Evolutionary conservation across 257 asterid genomes (phyloP).

Genomic region (Nicotiana paniculata): DNA sequence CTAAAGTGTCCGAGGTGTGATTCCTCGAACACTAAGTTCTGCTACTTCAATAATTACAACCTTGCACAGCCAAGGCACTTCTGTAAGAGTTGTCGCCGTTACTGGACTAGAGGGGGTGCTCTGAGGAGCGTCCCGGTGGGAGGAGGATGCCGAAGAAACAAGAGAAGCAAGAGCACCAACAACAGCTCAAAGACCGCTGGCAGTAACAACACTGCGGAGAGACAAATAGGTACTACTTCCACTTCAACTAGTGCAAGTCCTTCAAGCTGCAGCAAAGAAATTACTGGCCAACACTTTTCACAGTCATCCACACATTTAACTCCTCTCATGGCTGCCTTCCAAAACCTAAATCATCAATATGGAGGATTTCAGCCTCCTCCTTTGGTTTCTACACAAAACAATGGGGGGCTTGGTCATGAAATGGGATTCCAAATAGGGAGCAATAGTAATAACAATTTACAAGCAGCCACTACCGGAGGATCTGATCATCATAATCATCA

Average conservation of each 20-base stretch:
- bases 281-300: slow-evolving; percentile 15
- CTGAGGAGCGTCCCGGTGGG: slow-evolving; percentile 40
- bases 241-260: slow-evolving; percentile 19
- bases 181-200: slow-evolving; percentile 15
- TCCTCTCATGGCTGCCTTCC: slow-evolving; percentile 35
- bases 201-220: neutral
- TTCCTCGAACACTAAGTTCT: slow-evolving; percentile 36
- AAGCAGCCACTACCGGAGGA: slow-evolving; percentile 6
- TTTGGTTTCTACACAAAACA: slow-evolving; percentile 10
- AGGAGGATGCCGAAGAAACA: slow-evolving; percentile 46
- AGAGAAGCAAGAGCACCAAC: slow-evolving; percentile 24
- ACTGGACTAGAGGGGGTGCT: slow-evolving; percentile 40
- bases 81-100: slow-evolving; percentile 38
- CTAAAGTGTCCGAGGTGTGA: slow-evolving; percentile 40
- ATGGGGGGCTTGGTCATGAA: slow-evolving; percentile 16
- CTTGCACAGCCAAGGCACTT: slow-evolving; percentile 39
- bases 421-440: slow-evolving; percentile 30
- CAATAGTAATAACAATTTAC: slow-evolving; percentile 13
- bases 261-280: slow-evolving; percentile 18
- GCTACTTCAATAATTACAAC: slow-evolving; percentile 45
- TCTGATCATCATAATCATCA: slow-evolving; percentile 10
- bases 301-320: slow-evolving; percentile 13
- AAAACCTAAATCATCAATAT: slow-evolving; percentile 21
- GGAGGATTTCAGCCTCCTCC: slow-evolving; percentile 27
- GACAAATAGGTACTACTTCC: neutral